phyloP scores from a whole-genome alignment of 176 grass and related monocot species.

The Carex parvula region DNA sequence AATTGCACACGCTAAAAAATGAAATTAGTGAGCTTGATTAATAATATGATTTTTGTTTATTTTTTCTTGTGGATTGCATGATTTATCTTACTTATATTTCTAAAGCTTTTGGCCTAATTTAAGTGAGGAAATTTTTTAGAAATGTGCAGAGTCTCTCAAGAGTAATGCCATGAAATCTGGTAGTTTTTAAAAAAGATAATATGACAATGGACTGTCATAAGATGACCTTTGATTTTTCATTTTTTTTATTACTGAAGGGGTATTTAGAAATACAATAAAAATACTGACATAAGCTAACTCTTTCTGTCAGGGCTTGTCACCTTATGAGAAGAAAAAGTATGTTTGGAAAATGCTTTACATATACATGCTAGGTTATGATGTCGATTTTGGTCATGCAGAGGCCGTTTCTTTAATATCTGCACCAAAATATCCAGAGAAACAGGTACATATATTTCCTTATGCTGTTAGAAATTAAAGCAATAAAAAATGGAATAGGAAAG shows the following conservation, averaged over 20 bases:
- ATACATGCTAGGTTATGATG: constrained; percentile 98
- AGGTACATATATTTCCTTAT: constrained; percentile 49
- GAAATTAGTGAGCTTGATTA: background rate
- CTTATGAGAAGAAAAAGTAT: constrained; percentile 99
- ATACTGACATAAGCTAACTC: constrained; percentile 25
- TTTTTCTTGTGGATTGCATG: background rate
- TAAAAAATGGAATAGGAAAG: background rate
- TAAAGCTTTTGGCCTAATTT: background rate
- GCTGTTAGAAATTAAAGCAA: background rate
- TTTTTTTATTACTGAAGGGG: background rate
- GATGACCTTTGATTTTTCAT: background rate
- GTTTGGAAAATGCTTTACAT: constrained; percentile 99
- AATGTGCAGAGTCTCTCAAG: background rate
- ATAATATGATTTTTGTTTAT: background rate
- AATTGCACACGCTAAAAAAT: background rate
- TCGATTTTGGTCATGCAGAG: constrained; percentile 95
- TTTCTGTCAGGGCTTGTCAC: constrained; percentile 71
- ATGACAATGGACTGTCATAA: background rate
- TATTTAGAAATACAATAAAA: background rate
- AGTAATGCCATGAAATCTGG: background rate
- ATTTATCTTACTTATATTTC: background rate
- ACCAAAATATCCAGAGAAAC: constrained; percentile 97
- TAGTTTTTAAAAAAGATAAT: background rate
- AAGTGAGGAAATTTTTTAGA: background rate
- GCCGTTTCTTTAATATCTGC: constrained; percentile 98